phyloP scores from a whole-genome alignment of 805 yeast species.

The Clavispora carvajalis region DNA sequence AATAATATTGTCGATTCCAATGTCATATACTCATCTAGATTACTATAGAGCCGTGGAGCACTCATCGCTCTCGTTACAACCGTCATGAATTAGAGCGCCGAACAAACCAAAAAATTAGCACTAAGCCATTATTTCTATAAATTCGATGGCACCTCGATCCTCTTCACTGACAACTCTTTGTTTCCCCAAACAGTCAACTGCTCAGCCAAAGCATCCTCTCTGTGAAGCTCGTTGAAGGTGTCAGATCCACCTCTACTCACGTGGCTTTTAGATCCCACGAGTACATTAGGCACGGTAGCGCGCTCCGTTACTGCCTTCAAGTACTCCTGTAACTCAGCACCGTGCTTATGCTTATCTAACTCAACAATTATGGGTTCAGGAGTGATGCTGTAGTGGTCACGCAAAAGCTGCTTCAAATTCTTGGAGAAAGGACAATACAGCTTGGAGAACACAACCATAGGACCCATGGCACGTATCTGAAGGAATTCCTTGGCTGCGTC shows the following conservation, averaged over 20 bases:
- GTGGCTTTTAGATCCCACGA: slow-evolving; percentile 12
- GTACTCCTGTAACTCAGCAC: slow-evolving; percentile 68
- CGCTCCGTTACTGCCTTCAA: slow-evolving; percentile 36
- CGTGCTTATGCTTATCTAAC: slow-evolving; percentile 74
- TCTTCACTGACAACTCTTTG: slow-evolving; percentile 43
- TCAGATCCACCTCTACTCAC: slow-evolving; percentile 83
- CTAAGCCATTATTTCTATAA: slow-evolving; percentile 11
- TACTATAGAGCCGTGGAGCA: too few relatives aligned
- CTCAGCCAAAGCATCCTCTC: slow-evolving; percentile 47
- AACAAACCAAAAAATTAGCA: too few relatives aligned
- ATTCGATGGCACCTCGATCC: slow-evolving; percentile 55
- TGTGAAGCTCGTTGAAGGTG: slow-evolving; percentile 64
- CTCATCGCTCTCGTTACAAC: too few relatives aligned
- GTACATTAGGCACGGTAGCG: slow-evolving; percentile 15
- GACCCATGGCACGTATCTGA: slow-evolving; percentile 54
- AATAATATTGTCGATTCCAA: too few relatives aligned
- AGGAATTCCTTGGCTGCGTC: slow-evolving; percentile 41
- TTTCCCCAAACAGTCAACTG: slow-evolving; percentile 61
- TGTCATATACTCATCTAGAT: too few relatives aligned
- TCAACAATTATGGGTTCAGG: slow-evolving; percentile 78
- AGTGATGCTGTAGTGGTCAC: slow-evolving; percentile 56
- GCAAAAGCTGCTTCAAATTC: slow-evolving; percentile 61
- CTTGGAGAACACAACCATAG: slow-evolving; percentile 57
- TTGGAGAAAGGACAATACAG: slow-evolving; percentile 71
- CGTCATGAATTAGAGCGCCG: too few relatives aligned